Percentiles rank a stretch among this genome's conserved stretches.
Conservation (phyloP, 371 early-diverging fungal species). For the Mortierella sp. region DNA sequence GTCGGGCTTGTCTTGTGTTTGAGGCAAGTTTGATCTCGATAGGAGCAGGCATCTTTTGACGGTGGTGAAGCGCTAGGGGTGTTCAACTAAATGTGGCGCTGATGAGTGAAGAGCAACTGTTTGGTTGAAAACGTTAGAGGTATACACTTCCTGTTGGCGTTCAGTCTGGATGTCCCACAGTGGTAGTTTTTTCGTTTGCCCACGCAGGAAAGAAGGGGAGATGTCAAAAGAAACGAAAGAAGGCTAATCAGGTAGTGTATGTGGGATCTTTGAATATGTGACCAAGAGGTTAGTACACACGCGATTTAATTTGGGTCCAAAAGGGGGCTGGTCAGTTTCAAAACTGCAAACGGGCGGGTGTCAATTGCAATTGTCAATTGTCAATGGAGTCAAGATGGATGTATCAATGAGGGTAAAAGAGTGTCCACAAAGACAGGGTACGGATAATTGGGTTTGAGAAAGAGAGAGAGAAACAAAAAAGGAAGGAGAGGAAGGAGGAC, state of each 20-base stretch:
- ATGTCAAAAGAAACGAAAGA: too few relatives aligned
- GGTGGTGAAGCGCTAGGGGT: neutral
- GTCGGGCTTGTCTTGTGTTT: neutral
- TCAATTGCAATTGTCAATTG: neutral
- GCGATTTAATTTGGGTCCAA: constrained; percentile 1
- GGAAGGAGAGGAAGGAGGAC: neutral
- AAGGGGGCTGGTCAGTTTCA: constrained; percentile 21
- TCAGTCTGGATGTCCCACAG: too few relatives aligned
- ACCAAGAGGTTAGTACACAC: neutral
- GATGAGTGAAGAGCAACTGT: too few relatives aligned
- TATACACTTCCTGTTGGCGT: too few relatives aligned
- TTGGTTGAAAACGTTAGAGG: too few relatives aligned
- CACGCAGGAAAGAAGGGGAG: too few relatives aligned
- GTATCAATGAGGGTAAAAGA: neutral
- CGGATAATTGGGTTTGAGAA: neutral
- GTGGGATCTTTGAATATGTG: too few relatives aligned
- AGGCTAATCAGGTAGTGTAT: too few relatives aligned
- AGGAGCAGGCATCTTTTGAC: constrained; percentile 41
- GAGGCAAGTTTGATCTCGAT: constrained; percentile 33
- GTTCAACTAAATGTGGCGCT: too few relatives aligned
- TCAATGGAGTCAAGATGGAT: neutral
- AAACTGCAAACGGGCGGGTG: constrained; percentile 13
- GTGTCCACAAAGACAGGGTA: too few relatives aligned
- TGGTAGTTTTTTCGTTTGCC: too few relatives aligned
- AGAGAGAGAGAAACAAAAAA: neutral